Base-by-base conservation (phyloP, 2,329 filamentous ascomycete genomes). In the Beauveria medogensis region DNA sequence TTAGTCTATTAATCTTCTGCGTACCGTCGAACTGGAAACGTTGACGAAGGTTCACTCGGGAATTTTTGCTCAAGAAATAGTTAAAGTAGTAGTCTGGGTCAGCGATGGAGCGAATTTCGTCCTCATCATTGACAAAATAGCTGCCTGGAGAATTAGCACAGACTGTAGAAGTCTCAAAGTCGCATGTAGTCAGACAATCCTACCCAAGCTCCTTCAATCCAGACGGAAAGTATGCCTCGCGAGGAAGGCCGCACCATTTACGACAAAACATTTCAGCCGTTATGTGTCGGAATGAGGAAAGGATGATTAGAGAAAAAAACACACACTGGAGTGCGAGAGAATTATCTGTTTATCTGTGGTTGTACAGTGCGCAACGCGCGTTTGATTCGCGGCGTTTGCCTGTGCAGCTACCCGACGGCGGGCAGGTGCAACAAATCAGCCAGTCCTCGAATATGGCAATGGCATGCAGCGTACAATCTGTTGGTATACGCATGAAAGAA, bases 21-120 rank as follows among this genome's bases (percentile, higher is more conserved):
- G 65, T 71, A 90, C 91, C 75, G 67, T 95, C 88, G 73, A 96
- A 85, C 44, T 86, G 80, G 65, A 89, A 89, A 20, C 87, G 82
- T 67, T 91, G 90, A 22, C 88, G 79, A 46, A 88, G 82, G 71
- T 96, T 96, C 74, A 88, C 81, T 43, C 91, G 86, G n/a, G 83
- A 78, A 72, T 91, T 92, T 66, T 84, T 86, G 70, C 83, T 88
- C 58, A 89, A 73, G 70, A 85, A 87, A 78, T 82, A 96, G 66
- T 90, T 82, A 77, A 91, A 96, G 69, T 86, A 87, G 65, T 82
- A 78, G 30, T 87, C 80, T 0, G 88, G 86, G 41, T 91, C 77
- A 24, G 82, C 77, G 59, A 90, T 87, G 63, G 80, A 86, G 53
- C 89, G 86, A 63, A 96, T 82, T 68, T 93, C 85, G 66, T 93